Evolutionary conservation across 495 filamentous ascomycete genomes (phyloP), one percentile per base, ranked within the genome.

Genomic region (Aspergillus kassunensis): DNA sequence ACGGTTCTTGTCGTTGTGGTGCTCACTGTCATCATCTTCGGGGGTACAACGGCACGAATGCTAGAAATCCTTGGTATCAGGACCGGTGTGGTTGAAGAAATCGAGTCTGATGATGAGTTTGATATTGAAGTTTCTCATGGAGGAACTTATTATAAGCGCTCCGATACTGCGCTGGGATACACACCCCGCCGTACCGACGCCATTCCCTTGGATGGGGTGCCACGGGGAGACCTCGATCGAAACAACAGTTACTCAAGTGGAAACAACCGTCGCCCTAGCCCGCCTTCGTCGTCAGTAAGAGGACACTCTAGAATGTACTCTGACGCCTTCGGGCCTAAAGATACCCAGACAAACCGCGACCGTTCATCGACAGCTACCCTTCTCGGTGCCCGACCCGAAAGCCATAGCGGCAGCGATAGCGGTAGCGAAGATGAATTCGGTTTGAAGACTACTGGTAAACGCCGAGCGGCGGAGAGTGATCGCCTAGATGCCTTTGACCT

Each of bases 31-130:
- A 97, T 98, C 61, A 96, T 98, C 37, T 98, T 98, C 61, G 93
- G 93, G 34, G 95, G 93, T 31, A 98, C 95, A 18, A 98, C 93
- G 1, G 90, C 93, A n/a, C 86, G 95, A 42, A 97, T 98, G 93
- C 74, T 98, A 23, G 93, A 98, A 66, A 98, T 98, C 51, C 70
- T 96, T 34, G 87, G 88, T 11, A 97, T 98, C 55, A 80, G 88
- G 53, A 98, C 92, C 4, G 95, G 95, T 3, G 93, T 97, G 13
- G 87, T 96, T 2, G 93, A 98, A 59, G 93, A 98, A 67, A 81
- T 95, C 30, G 93, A 98, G 60, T 95, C 88, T 6, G 93, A 98
- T 62, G 93, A 98, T 65, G 93, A 98, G 62, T 98, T 98, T 58
- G 93, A 98, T 62, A 98, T 96, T 49, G 93, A 98, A 65, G 82